Evolutionary conservation across 1,139 yeast genomes (phyloP).

Genomic region (Groenewaldozyma sp.): DNA sequence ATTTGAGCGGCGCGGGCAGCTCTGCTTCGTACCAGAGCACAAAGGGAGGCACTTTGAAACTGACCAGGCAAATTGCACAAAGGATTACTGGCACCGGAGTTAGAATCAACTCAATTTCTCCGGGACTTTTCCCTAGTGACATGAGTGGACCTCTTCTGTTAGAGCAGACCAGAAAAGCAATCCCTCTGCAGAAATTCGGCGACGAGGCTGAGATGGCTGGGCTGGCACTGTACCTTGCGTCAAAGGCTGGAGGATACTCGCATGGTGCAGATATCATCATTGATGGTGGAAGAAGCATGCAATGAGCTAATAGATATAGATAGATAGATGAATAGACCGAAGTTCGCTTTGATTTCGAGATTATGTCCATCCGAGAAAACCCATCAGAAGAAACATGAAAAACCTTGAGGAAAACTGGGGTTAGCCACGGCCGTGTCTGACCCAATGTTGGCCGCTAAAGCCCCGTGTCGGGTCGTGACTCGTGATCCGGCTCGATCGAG

Average conservation of each 20-base stretch:
- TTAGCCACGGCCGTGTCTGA: no score
- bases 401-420: no score
- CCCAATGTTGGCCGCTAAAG: no score
- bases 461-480: no score
- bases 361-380: no score
- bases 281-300: constrained; percentile 10
- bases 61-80: constrained; percentile 56
- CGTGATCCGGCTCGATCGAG: no score
- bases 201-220: constrained; percentile 7
- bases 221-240: constrained; percentile 8
- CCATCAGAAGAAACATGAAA: no score
- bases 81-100: constrained; percentile 9
- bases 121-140: constrained; percentile 9
- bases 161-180: constrained; percentile 1
- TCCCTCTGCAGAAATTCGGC: constrained; percentile 7
- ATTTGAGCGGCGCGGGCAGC: constrained; percentile 70
- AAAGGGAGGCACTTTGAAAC: constrained; percentile 54
- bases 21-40: constrained; percentile 78
- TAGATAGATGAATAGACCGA: no score
- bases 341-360: no score
- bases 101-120: constrained; percentile 10
- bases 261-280: constrained; percentile 8
- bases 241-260: constrained; percentile 6
- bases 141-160: constrained; percentile 5
- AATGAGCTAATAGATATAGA: no score